Evolutionary conservation across 2,329 filamentous ascomycete species (phyloP), one percentile per base, ranked within the genome.

Genomic region (Nemania serpens): DNA sequence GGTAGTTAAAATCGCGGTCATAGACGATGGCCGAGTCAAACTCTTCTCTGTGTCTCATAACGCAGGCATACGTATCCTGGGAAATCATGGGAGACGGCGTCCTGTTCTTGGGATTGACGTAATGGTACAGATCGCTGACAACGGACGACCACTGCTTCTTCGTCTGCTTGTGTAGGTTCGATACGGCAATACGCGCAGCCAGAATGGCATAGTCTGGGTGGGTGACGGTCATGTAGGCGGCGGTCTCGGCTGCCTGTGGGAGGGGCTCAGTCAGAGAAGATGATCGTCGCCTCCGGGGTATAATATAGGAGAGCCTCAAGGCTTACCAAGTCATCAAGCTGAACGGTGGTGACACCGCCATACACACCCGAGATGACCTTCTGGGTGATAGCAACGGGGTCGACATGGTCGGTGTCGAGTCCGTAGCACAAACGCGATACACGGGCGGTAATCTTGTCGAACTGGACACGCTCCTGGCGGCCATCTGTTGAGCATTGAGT

Each of bases 101-200:
- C 65, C 82, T 81, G 78, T 97, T 99, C 81, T 91, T 96, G 64
- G 94, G 93, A 82, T 99, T 99, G 78, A 96, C 82, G 78, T 97
- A 99, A 82, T 95, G 85, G 81, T 94, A 97, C 43, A 99, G 87
- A 73, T 99, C 95, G 71, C 87, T 89, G 71, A 99, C 86, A 62
- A 99, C 95, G 51, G 91, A 84, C n/a, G 95, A 98, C 83, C 96
- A 99, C 76, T 98, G 94, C 85, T 99, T 99, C 87, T 98, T 98
- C 67, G 95, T 99, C 85, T 99, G 95, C 82, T 99, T 99, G 88
- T 99, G 95, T 62, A 99, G 90, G 82, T 99, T 99, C 74, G 95
- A 99, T 57, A 99, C 95, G 70, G 95, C 95, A 75, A 99, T 98
- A 80, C 95, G 93, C 68, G 95, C 95, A 67, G 95, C 95, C 61